Base-by-base conservation (phyloP, 2,329 filamentous ascomycete genomes). In the Hortaea werneckii region DNA sequence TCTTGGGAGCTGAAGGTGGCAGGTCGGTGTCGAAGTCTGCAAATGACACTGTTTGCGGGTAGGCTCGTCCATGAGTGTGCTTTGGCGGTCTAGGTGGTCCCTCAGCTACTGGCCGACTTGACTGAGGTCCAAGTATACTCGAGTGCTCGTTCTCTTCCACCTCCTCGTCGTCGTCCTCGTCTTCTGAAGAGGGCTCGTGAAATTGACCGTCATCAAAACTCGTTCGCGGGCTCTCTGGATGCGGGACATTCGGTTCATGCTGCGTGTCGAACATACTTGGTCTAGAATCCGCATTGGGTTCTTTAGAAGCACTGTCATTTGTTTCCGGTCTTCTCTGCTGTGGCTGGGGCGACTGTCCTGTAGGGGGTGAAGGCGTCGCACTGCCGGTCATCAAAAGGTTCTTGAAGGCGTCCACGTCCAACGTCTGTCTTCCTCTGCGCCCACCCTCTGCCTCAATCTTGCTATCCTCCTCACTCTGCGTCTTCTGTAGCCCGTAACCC, bases 321-420 rank as follows among this genome's bases (percentile, higher is more conserved):
- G 47, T 39, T 29, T 47, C 29, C n/a, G 6, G 9, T 41, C 12
- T 46, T 42, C 10, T 42, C 35, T 30, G 41, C 42, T 40, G 43
- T 43, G 26, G 72, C 35, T 41, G 39, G n/a, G 37, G 42, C 28
- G 44, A 29, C 30, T 47, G 40, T 2, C 12, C 42, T 40, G 45
- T 30, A 27, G 53, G 48, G 9, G 55, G 49, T 11, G 56, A 51
- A 28, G 61, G 55, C 10, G 50, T 44, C 37, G 76, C 62, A 56
- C 79, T 76, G 10, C 85, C 85, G 0, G 83, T 89, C 67, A 90
- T 70, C 38, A 90, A 71, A 48, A 92, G 67, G 48, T 82, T 75
- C 59, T 79, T 80, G 65, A 90, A 90, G 1, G 84, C 80, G 58
- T 86, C 80, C 1, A 89, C 85, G 59, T 90, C 83, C 55, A 89